Evolutionary conservation across 139 green algal genomes (phyloP), one percentile per base, ranked within the genome.

Genomic region (Micromonas commoda): DNA sequence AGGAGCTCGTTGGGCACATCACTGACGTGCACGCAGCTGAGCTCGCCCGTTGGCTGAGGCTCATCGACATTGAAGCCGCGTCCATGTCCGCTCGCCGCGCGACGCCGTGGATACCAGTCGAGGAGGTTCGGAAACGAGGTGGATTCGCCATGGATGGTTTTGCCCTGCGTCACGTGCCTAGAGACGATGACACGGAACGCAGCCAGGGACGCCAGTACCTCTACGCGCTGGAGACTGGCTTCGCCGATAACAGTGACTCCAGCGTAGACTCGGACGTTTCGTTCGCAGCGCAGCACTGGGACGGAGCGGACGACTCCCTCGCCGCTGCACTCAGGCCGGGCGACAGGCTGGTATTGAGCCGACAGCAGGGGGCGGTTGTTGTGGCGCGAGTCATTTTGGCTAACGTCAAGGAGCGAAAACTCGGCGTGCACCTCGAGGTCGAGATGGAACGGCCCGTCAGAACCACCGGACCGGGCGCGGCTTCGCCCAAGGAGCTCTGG

Each of bases 21-120:
- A 75, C 31, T 13, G 53, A 75, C 52, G 21, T 20, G 37, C 37
- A 75, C 38, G 37, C 31, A 20, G 34, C 35, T 5, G 23, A 3
- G 37, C 38, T 75, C n/a, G 23, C 24, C 19, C 31, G 61, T 5
- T 75, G 68, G 68, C n/a, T 75, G 2, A 20, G 23, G 23, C 68
- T 75, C 0, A 61, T 75, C 9, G 68, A 75, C 33, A n/a, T 75
- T 26, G 68, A 75, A 26, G 26, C 68, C 20, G 23, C 37, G 37
- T 35, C 28, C 6, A 37, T 9, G 19, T 9, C 31, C 5, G 9
- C 20, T 16, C 52, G 53, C n/a, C 37, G 68, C 2, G 68, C 68
- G 37, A 75, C 68, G 35, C 68, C 68, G 29, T 75, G 68, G 68
- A 35, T 75, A 21, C 37, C 20, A 38, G 68, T 75, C 2, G 68